A percentile compares a stretch with the other conserved stretches of the same genome.
These are phyloP conservation scores for Eucalyptus albens DNA, from an alignment of 345 rosid genomes.

Conservation along the genomic window DNA sequence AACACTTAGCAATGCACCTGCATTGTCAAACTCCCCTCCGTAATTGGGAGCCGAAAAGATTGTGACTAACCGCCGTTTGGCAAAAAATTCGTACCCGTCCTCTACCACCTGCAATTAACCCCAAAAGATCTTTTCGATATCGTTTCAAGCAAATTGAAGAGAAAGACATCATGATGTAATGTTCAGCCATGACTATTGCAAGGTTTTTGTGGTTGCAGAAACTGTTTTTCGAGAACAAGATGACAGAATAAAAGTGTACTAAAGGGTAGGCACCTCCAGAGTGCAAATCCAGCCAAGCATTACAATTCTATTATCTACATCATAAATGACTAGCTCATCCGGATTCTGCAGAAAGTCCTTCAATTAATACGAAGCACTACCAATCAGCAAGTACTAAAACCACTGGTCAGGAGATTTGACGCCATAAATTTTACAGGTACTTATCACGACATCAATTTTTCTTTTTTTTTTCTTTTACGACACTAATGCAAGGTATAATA, in stretches of 20 bases:
- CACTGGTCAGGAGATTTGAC: neutral
- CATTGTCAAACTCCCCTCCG: slow-evolving; percentile 99
- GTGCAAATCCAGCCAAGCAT: neutral
- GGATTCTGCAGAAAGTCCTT: neutral
- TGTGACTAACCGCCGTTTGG: slow-evolving; percentile 73
- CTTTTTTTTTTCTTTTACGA: neutral
- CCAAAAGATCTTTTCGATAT: neutral
- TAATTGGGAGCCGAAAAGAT: slow-evolving; percentile 99
- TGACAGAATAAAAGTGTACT: neutral
- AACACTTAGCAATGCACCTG: slow-evolving; percentile 78
- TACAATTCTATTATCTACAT: neutral
- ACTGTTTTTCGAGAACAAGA: neutral
- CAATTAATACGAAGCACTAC: neutral
- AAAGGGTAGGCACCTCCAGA: neutral
- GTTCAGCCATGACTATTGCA: neutral
- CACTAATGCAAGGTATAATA: neutral
- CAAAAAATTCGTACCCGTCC: slow-evolving; percentile 96
- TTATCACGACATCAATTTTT: neutral
- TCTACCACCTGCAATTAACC: slow-evolving; percentile 74
- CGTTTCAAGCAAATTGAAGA: neutral
- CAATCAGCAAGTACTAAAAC: neutral
- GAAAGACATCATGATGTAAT: neutral
- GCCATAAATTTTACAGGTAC: neutral
- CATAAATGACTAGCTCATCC: neutral
- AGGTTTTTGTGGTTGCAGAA: neutral